Conservation (phyloP, 805 yeast species). For the Jamesozyma lodderae region DNA sequence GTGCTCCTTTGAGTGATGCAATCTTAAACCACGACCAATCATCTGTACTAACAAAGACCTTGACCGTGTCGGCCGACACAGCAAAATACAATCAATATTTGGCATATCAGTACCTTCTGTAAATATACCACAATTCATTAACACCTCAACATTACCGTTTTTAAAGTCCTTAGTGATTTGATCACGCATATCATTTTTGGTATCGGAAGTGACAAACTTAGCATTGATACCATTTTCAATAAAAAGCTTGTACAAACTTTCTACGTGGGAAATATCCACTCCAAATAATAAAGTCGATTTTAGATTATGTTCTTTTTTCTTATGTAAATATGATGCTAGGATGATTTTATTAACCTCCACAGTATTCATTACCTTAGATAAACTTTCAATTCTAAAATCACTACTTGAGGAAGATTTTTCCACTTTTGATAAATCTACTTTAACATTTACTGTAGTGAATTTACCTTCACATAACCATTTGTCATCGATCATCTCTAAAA, state of each 20-base stretch:
- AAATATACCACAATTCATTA: constrained; percentile 81
- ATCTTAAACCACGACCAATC: constrained; percentile 83
- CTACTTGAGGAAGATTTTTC: constrained; percentile 31
- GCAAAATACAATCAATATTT: constrained; percentile 66
- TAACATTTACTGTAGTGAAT: constrained; percentile 48
- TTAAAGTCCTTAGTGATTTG: constrained; percentile 49
- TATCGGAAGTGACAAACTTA: constrained; percentile 59
- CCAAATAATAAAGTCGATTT: constrained; percentile 71
- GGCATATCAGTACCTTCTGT: constrained; percentile 96
- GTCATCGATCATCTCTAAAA: constrained; percentile 56
- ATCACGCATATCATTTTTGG: constrained; percentile 44
- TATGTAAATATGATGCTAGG: constrained; percentile 42
- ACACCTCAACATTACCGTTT: constrained; percentile 53
- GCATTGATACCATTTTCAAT: constrained; percentile 56
- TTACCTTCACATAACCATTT: constrained; percentile 64
- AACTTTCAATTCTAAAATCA: constrained; percentile 46
- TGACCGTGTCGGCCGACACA: constrained; percentile 78
- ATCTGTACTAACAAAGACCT: constrained; percentile 66
- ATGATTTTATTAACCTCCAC: constrained; percentile 47
- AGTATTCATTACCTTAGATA: constrained; percentile 50
- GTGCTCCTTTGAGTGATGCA: constrained; percentile 47
- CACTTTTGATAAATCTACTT: constrained; percentile 36
- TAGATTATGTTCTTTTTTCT: constrained; percentile 30
- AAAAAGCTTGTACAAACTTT: constrained; percentile 43
- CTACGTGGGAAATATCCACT: constrained; percentile 62